Conservation (phyloP, 805 yeast species). For the Candida sonorensis region DNA sequence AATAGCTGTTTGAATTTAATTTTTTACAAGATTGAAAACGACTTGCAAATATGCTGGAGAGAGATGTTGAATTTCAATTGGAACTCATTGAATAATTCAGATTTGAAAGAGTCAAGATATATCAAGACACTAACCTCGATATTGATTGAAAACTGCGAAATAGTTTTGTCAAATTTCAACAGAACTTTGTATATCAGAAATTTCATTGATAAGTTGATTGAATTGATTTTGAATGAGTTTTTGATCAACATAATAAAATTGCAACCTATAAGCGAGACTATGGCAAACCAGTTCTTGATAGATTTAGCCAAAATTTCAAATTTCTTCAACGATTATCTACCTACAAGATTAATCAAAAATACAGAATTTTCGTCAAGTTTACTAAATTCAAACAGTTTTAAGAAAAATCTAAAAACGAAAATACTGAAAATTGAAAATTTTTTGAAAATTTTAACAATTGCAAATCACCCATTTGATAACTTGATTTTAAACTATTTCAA, state of each 20-base stretch:
- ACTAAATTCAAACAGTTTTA: conserved; percentile 19
- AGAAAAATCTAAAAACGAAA: conserved; percentile 19
- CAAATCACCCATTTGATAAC: conserved; percentile 55
- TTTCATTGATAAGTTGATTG: conserved; percentile 71
- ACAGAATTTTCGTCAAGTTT: conserved; percentile 22
- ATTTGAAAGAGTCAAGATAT: conserved; percentile 72
- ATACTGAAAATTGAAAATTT: conserved; percentile 44
- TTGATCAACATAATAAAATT: conserved; percentile 50
- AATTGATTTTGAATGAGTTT: conserved; percentile 49
- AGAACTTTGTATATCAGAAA: conserved; percentile 68
- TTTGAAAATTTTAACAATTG: conserved; percentile 62
- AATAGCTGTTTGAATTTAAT: conserved; percentile 50
- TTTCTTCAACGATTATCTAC: conserved; percentile 41
- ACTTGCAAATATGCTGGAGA: conserved; percentile 69
- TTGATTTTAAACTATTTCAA: conserved; percentile 61
- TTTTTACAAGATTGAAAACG: conserved; percentile 50
- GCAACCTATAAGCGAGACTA: conserved; percentile 61
- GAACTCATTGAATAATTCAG: no score
- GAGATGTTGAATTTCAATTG: conserved; percentile 77
- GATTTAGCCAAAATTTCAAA: conserved; percentile 65
- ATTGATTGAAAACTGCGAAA: conserved; percentile 36
- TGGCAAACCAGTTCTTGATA: conserved; percentile 73
- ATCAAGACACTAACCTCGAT: conserved; percentile 49
- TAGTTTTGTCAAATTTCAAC: conserved; percentile 51
- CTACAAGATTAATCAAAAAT: conserved; percentile 34